Base-by-base conservation (phyloP, 106 monocot species). In the Triglochin maritima region DNA sequence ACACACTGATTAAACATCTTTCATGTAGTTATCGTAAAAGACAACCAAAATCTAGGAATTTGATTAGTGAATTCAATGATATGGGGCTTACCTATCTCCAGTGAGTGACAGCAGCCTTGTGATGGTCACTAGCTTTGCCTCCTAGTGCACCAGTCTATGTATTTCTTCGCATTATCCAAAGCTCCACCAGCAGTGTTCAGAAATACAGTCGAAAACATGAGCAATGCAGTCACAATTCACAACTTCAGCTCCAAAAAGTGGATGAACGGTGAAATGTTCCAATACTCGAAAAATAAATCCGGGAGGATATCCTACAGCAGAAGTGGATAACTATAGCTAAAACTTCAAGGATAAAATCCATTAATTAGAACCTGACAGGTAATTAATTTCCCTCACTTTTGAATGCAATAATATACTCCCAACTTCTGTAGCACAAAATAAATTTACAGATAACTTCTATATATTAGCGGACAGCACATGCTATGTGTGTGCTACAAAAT, bases 141-240 rank as follows among this genome's bases (percentile, higher is more conserved):
- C 96, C 96, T 51, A 88, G 88, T 53, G 86, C 90, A 62, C 96
- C 96, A 72, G 96, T 98, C 69, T 17, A 91, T 98, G 70, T 80
- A 98, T 17, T 98, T 98, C 73, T 98, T 98, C 2, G 96, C 96
- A 76, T 98, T 98, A 80, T 98, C 96, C 96, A 91, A 98, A 11
- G 96, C 96, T 59, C 96, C 96, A 43, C 96, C 96, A 65, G 96
- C 73, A 46, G 96, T 98, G 72, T 98, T 98, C 51, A 98, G 69
- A 74, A 98, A 9, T 8, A 98, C 96, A 17, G 96, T 98, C 2
- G 91, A 91, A 82, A 98, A 98, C 96, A 98, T 98, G 17, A 96
- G 91, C 86, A 98, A 80, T 10, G 96, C 81, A 10, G 96, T 29
- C 29, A 29, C 29, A 29, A 29, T 29, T 86, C 56, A 98, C 96